Base-by-base conservation (phyloP, 805 yeast genomes). In the Torulaspora indica region DNA sequence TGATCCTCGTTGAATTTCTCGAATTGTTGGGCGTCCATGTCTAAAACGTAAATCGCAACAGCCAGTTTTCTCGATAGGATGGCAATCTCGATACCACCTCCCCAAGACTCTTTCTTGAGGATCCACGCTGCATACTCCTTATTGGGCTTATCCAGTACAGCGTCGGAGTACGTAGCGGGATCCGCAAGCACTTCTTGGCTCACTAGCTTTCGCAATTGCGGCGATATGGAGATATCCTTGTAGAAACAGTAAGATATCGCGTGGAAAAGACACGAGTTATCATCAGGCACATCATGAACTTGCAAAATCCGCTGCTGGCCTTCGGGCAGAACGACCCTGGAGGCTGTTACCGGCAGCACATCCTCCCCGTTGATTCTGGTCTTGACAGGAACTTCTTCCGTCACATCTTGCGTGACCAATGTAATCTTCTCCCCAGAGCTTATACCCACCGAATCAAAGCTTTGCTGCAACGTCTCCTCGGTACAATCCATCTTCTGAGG, bases 11-110 rank as follows among this genome's bases (percentile, higher is more conserved):
- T 70, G 60, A 83, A 84, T 27, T 67, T 67, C 51, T 82, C 83
- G 29, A 75, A 60, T 20, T 78, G 68, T 5, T 77, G 77, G 46
- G 78, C 78, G 52, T 78, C 82, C 18, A 85, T 77, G 55, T 85
- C 93, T 23, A 82, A 58, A 8, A 87, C 78, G 42, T 73, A 68
- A 33, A 85, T 78, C 3, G 75, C 69, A 5, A 81, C 62, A 4
- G 69, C 67, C 32, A 81, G 69, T 48, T 72, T 70, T 27, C 72
- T 68, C 1, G 85, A 72, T 23, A 85, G 58, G 5, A 85, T 81
- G 7, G 79, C 77, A 36, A 84, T 63, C 57, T 85, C 95, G 38
- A 85, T 83, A 2, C 87, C 91, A 5, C 95, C 95, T 24, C 95
- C 95, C 95, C 93, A 85, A 13, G 83, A 73, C 28, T 72, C 78